These are phyloP conservation scores for Lenzites betulinus DNA, from an alignment of 768 basidiomycete species.

Conservation along the genomic window DNA sequence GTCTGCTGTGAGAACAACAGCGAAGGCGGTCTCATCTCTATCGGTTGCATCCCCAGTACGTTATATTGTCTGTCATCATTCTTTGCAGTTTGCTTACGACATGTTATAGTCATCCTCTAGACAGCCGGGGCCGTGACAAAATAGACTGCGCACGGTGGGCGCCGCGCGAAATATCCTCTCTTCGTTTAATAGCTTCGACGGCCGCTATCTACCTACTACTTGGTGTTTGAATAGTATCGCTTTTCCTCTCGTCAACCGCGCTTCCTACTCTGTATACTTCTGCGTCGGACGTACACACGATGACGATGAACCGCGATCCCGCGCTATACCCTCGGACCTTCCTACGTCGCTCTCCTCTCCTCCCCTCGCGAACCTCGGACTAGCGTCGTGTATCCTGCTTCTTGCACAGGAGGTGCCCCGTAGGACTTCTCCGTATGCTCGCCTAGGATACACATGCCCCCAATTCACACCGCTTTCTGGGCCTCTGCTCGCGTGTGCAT, in stretches of 20 bases:
- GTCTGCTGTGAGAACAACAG: slow-evolving; percentile 34
- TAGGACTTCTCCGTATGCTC: slow-evolving; percentile 10
- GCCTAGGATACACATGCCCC: slow-evolving; percentile 11
- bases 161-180: slow-evolving; percentile 9
- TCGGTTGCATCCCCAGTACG: slow-evolving; percentile 31
- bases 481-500: neutral
- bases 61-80: neutral
- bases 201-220: neutral
- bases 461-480: slow-evolving; percentile 6
- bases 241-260: neutral
- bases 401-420: neutral
- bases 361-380: neutral
- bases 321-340: slow-evolving; percentile 15
- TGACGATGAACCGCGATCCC: neutral
- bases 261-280: neutral
- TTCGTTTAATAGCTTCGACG: slow-evolving; percentile 15
- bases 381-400: slow-evolving; percentile 3
- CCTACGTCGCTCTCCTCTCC: neutral
- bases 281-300: neutral
- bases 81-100: neutral
- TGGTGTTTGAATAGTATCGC: slow-evolving; percentile 11
- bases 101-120: slow-evolving; percentile 14
- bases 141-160: slow-evolving; percentile 4
- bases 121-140: neutral
- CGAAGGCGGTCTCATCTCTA: slow-evolving; percentile 29